A percentile compares a stretch with the other conserved stretches of the same genome.
Evolutionary conservation across 345 rosid species (phyloP).

Genomic region (Camelina hispida): DNA sequence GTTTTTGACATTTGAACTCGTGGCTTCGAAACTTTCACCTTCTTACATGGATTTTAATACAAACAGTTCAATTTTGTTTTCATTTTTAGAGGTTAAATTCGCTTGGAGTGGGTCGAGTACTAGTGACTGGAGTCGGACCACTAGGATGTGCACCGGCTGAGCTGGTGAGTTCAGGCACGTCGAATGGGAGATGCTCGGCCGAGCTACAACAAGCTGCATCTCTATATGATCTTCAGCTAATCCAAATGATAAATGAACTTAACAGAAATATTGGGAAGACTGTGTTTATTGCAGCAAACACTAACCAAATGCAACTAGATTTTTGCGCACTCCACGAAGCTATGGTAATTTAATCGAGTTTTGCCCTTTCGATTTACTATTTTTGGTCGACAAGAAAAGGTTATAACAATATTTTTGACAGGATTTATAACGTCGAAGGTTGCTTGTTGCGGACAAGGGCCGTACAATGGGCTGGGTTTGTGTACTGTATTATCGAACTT

Average conservation of each 20-base stretch:
- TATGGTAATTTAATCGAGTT: conserved; percentile 51
- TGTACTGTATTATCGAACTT: conserved; percentile 77
- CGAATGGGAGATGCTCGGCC: conserved; percentile 58
- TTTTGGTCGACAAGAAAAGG: not conserved
- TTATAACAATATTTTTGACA: conserved; percentile 36
- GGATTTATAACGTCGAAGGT: conserved; percentile 77
- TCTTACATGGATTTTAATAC: not conserved
- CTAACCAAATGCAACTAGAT: conserved; percentile 51
- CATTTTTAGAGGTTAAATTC: conserved; percentile 55
- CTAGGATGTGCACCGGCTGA: conserved; percentile 86
- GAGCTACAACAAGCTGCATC: conserved; percentile 69
- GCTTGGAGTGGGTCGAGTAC: conserved; percentile 77
- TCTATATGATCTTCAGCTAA: conserved; percentile 67
- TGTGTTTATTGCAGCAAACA: conserved; percentile 67
- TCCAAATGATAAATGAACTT: conserved; percentile 54
- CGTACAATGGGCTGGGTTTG: conserved; percentile 77
- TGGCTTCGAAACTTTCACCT: not conserved
- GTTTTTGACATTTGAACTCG: not conserved
- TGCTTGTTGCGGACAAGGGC: conserved; percentile 98
- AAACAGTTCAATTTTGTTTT: not conserved
- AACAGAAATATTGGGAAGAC: conserved; percentile 48
- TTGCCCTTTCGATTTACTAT: not conserved
- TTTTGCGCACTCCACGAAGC: conserved; percentile 62
- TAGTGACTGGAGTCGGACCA: conserved; percentile 91
- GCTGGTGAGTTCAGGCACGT: conserved; percentile 56